Percentiles rank a stretch among this genome's conserved stretches.
phyloP scores from a whole-genome alignment of 331 rosid species.

The Malus hybrid region DNA sequence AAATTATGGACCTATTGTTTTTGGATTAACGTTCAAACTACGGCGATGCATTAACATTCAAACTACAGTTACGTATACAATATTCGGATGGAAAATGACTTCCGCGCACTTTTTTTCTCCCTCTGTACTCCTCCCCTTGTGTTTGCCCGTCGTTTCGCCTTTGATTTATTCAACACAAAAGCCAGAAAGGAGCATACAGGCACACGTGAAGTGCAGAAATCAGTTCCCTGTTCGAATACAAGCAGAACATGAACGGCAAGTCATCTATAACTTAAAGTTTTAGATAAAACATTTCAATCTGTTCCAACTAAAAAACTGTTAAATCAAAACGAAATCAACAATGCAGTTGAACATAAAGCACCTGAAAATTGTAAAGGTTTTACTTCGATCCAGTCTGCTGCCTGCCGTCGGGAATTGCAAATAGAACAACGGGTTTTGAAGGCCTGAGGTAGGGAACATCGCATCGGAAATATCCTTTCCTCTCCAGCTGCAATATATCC shows the following conservation, averaged over 20 bases:
- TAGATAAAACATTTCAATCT: too few species aligned
- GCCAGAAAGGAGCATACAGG: too few species aligned
- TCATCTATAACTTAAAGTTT: too few species aligned
- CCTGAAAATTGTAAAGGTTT: background rate
- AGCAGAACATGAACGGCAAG: too few species aligned
- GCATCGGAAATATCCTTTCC: constrained; percentile 88
- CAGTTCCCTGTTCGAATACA: background rate
- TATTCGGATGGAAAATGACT: too few species aligned
- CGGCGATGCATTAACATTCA: background rate
- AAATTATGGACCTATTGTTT: constrained; percentile 15
- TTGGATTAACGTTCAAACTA: background rate
- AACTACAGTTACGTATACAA: too few species aligned
- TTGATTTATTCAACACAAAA: too few species aligned
- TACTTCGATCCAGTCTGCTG: constrained; percentile 30
- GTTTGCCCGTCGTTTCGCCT: too few species aligned
- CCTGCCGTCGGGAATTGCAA: constrained; percentile 50
- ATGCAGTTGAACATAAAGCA: background rate
- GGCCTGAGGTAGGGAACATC: constrained; percentile 65
- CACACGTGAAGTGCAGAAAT: too few species aligned
- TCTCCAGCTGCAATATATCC: constrained; percentile 80
- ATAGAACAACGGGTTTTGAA: constrained; percentile 54
- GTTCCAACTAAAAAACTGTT: background rate
- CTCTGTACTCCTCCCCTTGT: too few species aligned
- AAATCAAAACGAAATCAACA: background rate
- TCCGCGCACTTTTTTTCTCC: too few species aligned